These are phyloP conservation scores for Rutstroemia sp. DNA, from an alignment of 2,329 filamentous ascomycete species.

Conservation along the genomic window DNA sequence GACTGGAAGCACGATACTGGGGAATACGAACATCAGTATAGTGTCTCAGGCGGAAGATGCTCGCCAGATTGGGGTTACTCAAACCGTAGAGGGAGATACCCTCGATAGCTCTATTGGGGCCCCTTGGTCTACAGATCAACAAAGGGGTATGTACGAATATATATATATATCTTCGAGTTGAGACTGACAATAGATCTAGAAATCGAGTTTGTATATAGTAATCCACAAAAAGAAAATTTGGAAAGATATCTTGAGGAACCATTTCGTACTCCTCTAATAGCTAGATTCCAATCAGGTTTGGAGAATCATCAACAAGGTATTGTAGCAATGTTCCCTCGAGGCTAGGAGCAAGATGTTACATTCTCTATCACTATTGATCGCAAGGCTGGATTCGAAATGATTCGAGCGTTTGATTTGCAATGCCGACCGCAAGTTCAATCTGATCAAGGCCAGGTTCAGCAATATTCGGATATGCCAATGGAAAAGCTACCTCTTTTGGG, in stretches of 20 bases:
- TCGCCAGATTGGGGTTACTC: neutral
- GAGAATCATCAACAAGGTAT: neutral
- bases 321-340: neutral
- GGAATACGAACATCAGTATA: neutral
- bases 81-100: neutral
- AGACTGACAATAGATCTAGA: neutral
- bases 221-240: neutral
- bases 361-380: neutral
- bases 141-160: neutral
- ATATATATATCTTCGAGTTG: neutral
- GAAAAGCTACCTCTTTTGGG: neutral
- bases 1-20: too few species aligned
- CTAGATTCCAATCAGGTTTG: neutral
- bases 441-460: neutral
- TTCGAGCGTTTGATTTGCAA: neutral
- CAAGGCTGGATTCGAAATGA: neutral
- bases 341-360: neutral
- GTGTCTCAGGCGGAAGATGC: neutral
- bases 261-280: neutral
- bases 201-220: neutral
- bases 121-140: neutral
- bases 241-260: neutral
- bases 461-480: neutral
- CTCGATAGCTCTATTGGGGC: neutral
- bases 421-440: neutral